Percentiles rank a stretch among this genome's conserved stretches.
Conservation (phyloP, 2,329 filamentous ascomycete genomes). For the Coniochaeta ligniaria region DNA sequence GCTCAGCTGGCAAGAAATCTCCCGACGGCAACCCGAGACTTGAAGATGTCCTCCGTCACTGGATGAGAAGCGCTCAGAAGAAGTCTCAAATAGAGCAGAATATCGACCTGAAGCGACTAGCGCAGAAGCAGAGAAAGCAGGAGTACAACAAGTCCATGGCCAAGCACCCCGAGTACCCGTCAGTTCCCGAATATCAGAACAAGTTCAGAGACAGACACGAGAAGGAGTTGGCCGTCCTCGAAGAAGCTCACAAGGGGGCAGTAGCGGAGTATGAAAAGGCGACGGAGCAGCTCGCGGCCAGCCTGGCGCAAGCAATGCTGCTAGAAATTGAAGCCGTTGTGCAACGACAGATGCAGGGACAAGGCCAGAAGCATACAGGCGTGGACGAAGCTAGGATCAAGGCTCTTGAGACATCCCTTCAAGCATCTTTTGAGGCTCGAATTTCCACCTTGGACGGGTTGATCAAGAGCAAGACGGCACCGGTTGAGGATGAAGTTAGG, state of each 20-base stretch:
- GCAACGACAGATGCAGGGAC: neutral
- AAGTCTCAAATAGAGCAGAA: slow-evolving; percentile 5
- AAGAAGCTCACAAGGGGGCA: neutral
- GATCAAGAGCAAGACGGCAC: neutral
- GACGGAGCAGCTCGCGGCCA: neutral
- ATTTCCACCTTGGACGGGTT: neutral
- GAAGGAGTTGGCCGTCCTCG: neutral
- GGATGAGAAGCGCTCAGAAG: slow-evolving; percentile 1
- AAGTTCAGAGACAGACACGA: slow-evolving; percentile 5
- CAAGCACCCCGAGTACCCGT: slow-evolving; percentile 15
- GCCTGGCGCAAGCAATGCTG: neutral
- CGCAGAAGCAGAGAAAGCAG: slow-evolving; percentile 5
- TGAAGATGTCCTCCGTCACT: neutral
- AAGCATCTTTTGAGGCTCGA: neutral
- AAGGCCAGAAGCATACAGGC: neutral
- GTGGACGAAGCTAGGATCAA: neutral
- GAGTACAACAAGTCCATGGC: slow-evolving; percentile 13
- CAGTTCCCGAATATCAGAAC: slow-evolving; percentile 15
- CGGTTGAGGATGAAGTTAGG: neutral
- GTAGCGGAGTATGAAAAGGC: neutral
- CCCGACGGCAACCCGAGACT: neutral
- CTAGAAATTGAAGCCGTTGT: neutral
- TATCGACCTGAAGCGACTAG: slow-evolving; percentile 6
- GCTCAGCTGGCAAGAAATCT: neutral
- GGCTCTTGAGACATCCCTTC: neutral